Percentiles rank a stretch among this genome's conserved stretches.
Evolutionary conservation across 164 flowering plant species (phyloP).

Genomic region (Piper betle): DNA sequence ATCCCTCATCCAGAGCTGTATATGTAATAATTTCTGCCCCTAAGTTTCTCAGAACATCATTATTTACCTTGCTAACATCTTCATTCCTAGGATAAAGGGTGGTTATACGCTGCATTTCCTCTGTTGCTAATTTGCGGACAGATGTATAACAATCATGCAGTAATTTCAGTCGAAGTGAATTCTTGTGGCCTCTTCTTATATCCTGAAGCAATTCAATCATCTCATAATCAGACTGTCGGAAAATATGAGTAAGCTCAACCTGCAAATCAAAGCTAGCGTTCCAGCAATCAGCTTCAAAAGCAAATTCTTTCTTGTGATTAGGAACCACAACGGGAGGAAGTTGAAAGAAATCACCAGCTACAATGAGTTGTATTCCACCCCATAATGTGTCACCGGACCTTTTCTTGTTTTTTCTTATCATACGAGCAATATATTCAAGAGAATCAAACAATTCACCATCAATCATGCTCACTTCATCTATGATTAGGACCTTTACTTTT

Average conservation of each 20-base stretch:
- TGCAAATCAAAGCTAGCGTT: constrained; percentile 35
- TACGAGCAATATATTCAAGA: constrained; percentile 34
- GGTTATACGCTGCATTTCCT: constrained; percentile 18
- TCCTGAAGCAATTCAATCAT: constrained; percentile 38
- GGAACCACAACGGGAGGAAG: constrained; percentile 25
- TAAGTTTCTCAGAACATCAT: constrained; percentile 21
- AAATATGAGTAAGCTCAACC: constrained; percentile 33
- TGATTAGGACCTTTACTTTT: constrained; percentile 33
- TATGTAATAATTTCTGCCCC: constrained; percentile 14
- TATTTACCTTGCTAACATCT: constrained; percentile 33
- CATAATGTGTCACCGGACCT: constrained; percentile 11
- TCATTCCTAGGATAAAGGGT: constrained; percentile 37
- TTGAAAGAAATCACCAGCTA: constrained; percentile 56
- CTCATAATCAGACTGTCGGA: constrained; percentile 33
- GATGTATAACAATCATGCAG: constrained; percentile 16
- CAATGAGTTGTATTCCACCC: constrained; percentile 62
- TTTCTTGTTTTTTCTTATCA: constrained; percentile 1
- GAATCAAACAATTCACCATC: constrained; percentile 30
- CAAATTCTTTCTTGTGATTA: constrained; percentile 21
- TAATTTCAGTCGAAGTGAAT: constrained; percentile 19
- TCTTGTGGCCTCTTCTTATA: constrained; percentile 33
- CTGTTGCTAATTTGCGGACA: not conserved
- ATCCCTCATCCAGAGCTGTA: constrained; percentile 32
- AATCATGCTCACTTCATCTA: constrained; percentile 61
- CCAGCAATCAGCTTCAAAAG: constrained; percentile 68